Conservation (phyloP, 169 alveolate species). For the Eimeria sp. region DNA sequence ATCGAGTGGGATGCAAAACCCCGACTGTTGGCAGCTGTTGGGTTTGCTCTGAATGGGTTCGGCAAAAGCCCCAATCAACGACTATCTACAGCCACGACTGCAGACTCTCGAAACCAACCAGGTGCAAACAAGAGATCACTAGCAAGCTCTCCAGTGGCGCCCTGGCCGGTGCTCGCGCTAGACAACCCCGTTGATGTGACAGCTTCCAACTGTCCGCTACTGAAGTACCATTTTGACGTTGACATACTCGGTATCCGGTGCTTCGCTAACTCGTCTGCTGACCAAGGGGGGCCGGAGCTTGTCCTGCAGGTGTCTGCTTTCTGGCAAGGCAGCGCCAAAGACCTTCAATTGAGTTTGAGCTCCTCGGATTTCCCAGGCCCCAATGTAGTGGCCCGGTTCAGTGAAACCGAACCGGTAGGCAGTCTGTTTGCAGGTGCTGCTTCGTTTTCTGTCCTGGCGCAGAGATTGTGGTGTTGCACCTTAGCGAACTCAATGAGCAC, state of each 20-base stretch:
- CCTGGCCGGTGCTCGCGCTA: constrained; percentile 70
- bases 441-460: background rate
- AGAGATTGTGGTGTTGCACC: background rate
- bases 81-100: background rate
- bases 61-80: background rate
- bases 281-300: constrained; percentile 24
- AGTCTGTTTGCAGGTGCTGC: background rate
- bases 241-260: constrained; percentile 74
- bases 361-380: constrained; percentile 74
- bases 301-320: constrained; percentile 58
- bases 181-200: constrained; percentile 15
- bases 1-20: constrained; percentile 57
- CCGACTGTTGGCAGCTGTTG: constrained; percentile 76
- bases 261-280: constrained; percentile 8
- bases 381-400: constrained; percentile 53
- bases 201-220: constrained; percentile 19
- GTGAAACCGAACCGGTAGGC: constrained; percentile 61
- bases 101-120: background rate
- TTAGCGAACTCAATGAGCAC: background rate
- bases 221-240: constrained; percentile 59
- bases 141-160: background rate
- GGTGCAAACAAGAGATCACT: background rate
- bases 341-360: constrained; percentile 37
- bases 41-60: constrained; percentile 16
- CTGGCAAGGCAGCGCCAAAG: constrained; percentile 74